Conservation (phyloP, 2,329 filamentous ascomycete genomes). For the Fusarium napiforme region DNA sequence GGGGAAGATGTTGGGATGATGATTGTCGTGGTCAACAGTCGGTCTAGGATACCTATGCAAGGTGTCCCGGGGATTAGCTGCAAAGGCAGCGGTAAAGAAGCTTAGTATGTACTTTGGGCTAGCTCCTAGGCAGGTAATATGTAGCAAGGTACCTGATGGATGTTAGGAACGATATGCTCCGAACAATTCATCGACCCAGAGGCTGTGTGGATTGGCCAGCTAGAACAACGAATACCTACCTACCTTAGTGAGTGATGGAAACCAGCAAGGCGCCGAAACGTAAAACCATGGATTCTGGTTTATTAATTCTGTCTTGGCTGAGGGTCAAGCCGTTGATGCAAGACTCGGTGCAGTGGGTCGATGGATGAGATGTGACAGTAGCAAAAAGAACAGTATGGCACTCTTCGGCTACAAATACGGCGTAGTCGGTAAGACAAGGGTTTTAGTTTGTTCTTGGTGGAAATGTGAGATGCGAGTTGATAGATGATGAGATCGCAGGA, state of each 20-base stretch:
- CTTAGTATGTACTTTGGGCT: background rate
- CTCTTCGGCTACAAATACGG: slow-evolving; percentile 21
- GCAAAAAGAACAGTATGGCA: slow-evolving; percentile 18
- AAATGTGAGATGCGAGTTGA: slow-evolving; percentile 23
- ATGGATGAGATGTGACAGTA: slow-evolving; percentile 33
- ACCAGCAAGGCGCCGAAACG: background rate
- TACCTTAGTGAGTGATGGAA: background rate
- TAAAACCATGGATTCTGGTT: slow-evolving; percentile 8
- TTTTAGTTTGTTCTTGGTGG: background rate
- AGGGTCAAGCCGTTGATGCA: slow-evolving; percentile 18
- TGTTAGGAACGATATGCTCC: slow-evolving; percentile 10
- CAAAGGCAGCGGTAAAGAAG: slow-evolving; percentile 29
- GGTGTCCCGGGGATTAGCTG: slow-evolving; percentile 26
- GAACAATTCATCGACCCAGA: slow-evolving; percentile 25
- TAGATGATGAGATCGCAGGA: slow-evolving; percentile 21
- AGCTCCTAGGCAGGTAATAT: background rate
- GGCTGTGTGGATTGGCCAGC: slow-evolving; percentile 21
- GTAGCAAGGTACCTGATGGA: background rate
- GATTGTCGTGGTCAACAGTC: slow-evolving; percentile 35
- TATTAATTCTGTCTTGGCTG: slow-evolving; percentile 6
- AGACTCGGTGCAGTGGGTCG: slow-evolving; percentile 40
- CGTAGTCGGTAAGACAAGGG: slow-evolving; percentile 29
- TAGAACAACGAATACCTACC: background rate
- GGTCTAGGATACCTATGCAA: slow-evolving; percentile 34
- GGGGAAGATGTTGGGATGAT: slow-evolving; percentile 35